Evolutionary conservation across 495 filamentous ascomycete genomes (phyloP).

Genomic region (Elasticomyces elasticus): DNA sequence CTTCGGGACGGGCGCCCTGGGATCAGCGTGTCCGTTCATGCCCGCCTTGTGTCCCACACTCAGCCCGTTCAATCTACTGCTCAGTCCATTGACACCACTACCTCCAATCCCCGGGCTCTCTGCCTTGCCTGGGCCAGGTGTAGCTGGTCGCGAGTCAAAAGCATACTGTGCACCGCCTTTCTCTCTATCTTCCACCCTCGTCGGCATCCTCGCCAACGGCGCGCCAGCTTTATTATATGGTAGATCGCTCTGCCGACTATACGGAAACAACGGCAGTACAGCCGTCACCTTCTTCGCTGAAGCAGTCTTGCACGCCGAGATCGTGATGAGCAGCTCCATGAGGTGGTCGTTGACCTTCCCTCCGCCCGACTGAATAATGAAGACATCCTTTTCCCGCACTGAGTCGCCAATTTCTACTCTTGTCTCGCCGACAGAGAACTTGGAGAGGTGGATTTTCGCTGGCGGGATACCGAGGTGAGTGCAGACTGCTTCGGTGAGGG

Average conservation of each 20-base stretch:
- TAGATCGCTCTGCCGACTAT: constrained; percentile 87
- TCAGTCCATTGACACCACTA: constrained; percentile 53
- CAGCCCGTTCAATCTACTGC: constrained; percentile 48
- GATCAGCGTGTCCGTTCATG: constrained; percentile 31
- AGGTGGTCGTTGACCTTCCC: constrained; percentile 92
- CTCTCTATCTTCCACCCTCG: constrained; percentile 32
- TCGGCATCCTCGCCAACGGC: constrained; percentile 59
- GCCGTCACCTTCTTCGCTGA: constrained; percentile 85
- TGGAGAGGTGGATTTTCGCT: constrained; percentile 70
- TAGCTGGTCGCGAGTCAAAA: constrained; percentile 85
- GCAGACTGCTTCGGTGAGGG: constrained; percentile 76
- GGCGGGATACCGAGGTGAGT: constrained; percentile 73
- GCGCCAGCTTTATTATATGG: constrained; percentile 93
- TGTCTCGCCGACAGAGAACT: constrained; percentile 91
- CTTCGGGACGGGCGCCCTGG: constrained; percentile 7
- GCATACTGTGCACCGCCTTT: constrained; percentile 50
- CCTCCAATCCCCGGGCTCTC: constrained; percentile 49
- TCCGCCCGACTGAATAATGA: constrained; percentile 84
- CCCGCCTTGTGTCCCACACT: constrained; percentile 17
- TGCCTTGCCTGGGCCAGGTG: constrained; percentile 59
- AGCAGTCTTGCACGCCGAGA: constrained; percentile 94
- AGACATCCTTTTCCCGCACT: constrained; percentile 95
- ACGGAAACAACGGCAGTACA: constrained; percentile 91
- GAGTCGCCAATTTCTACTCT: constrained; percentile 92
- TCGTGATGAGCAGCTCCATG: constrained; percentile 89